Conservation (phyloP, 345 rosid species). For the Citrus medica region DNA sequence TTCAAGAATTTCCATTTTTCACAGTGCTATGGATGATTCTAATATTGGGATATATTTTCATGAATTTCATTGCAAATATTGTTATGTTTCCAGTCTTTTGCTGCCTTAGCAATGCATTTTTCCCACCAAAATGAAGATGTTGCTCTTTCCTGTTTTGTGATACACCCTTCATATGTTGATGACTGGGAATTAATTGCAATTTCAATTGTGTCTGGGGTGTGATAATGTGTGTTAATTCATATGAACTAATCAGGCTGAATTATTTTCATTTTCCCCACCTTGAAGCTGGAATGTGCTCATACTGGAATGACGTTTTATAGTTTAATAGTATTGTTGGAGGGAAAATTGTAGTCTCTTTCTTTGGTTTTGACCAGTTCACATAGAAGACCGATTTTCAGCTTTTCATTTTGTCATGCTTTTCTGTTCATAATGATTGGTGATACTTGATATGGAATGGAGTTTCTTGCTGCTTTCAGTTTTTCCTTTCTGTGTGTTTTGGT, state of each 20-base stretch:
- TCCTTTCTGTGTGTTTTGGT: neutral
- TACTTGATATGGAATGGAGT: neutral
- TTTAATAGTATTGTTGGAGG: neutral
- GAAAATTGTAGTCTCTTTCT: neutral
- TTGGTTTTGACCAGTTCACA: neutral
- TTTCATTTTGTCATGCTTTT: neutral
- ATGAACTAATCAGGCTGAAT: neutral
- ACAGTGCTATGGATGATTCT: neutral
- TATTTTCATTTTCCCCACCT: neutral
- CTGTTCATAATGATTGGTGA: neutral
- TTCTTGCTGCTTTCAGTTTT: neutral
- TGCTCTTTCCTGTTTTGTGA: neutral
- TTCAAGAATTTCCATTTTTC: neutral
- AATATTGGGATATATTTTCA: neutral
- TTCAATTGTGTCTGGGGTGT: neutral
- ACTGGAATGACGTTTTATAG: neutral
- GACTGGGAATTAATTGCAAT: neutral
- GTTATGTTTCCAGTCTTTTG: neutral
- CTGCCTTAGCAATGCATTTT: neutral
- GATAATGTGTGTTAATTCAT: neutral
- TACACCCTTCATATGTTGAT: neutral
- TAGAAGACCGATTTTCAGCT: neutral
- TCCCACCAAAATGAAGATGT: no score
- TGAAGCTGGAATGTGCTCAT: neutral
- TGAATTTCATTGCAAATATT: neutral